Percentiles rank a stretch among this genome's conserved stretches.
These are phyloP conservation scores for Colletotrichum coccodes DNA, from an alignment of 2,329 filamentous ascomycete species.

Conservation along the genomic window DNA sequence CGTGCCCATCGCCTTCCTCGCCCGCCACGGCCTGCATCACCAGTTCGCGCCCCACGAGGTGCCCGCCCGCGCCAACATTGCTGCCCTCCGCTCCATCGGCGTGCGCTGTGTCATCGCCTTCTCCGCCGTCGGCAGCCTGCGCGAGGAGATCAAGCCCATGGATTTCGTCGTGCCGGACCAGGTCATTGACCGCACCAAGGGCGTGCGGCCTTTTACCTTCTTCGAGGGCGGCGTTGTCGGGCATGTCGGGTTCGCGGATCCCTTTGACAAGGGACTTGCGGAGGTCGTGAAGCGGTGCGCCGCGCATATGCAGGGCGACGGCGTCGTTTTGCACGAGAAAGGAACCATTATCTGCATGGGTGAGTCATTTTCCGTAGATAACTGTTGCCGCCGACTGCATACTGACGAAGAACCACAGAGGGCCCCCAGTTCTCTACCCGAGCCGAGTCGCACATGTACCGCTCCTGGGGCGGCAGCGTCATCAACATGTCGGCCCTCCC, in stretches of 20 bases:
- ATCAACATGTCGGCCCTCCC: slow-evolving; percentile 99
- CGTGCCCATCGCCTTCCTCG: slow-evolving; percentile 89
- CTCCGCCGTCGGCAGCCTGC: slow-evolving; percentile 91
- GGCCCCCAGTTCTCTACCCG: slow-evolving; percentile 98
- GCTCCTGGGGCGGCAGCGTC: slow-evolving; percentile 89
- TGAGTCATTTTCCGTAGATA: slow-evolving; percentile 50
- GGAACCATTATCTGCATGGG: slow-evolving; percentile 94
- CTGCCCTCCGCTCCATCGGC: slow-evolving; percentile 91
- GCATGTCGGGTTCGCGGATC: slow-evolving; percentile 95
- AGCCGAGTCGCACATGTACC: slow-evolving; percentile 95
- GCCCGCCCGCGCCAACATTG: slow-evolving; percentile 94
- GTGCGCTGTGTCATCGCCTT: slow-evolving; percentile 94
- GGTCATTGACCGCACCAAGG: slow-evolving; percentile 97
- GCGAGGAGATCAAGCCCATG: slow-evolving; percentile 91
- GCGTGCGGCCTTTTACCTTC: slow-evolving; percentile 92
- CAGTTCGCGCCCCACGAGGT: slow-evolving; percentile 94
- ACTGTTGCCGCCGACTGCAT: not conserved
- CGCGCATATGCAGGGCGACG: slow-evolving; percentile 80
- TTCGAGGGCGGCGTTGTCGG: slow-evolving; percentile 93
- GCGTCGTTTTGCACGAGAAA: slow-evolving; percentile 83
- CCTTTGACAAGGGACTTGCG: slow-evolving; percentile 85
- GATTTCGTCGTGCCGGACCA: slow-evolving; percentile 98
- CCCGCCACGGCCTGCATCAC: slow-evolving; percentile 90
- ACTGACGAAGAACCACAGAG: slow-evolving; percentile 62
- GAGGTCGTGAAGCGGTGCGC: slow-evolving; percentile 83